Percentiles rank a stretch among this genome's conserved stretches.
phyloP scores from a whole-genome alignment of 768 basidiomycete genomes.

The Termitomyces bulborhizus region DNA sequence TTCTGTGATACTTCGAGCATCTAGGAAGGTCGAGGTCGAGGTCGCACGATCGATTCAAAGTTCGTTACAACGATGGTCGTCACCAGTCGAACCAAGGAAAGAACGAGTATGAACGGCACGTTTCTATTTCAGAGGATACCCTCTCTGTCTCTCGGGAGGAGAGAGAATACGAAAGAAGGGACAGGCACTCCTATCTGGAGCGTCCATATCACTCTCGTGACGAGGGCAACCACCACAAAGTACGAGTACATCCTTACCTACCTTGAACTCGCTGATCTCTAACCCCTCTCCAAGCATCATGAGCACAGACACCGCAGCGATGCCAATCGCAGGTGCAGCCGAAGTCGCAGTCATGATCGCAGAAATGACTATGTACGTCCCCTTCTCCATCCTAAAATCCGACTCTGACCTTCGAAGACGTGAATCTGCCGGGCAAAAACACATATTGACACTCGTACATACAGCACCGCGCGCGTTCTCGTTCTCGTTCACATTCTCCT shows the following conservation, averaged over 20 bases:
- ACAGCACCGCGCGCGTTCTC: conserved; percentile 6
- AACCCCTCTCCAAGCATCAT: neutral
- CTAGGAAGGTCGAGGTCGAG: conserved; percentile 5
- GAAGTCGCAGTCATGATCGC: neutral
- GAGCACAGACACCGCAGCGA: neutral
- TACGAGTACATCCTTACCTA: neutral
- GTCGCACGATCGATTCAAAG: conserved; percentile 1
- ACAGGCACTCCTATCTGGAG: neutral
- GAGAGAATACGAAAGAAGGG: neutral
- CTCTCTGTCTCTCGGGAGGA: conserved; percentile 4
- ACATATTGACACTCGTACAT: neutral
- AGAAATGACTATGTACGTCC: conserved; percentile 13
- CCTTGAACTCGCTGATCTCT: neutral
- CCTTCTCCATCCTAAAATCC: neutral
- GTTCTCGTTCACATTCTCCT: neutral
- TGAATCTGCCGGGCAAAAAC: neutral
- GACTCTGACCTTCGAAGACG: conserved; percentile 16
- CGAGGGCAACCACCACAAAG: neutral
- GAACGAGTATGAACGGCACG: neutral
- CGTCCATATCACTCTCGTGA: neutral
- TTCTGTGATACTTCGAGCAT: neutral
- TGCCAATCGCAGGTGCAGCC: conserved; percentile 1
- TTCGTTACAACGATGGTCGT: neutral
- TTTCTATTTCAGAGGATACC: neutral
- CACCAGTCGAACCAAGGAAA: neutral